Evolutionary conservation across 2,329 filamentous ascomycete species (phyloP).

Genomic region (Microsporum canis): DNA sequence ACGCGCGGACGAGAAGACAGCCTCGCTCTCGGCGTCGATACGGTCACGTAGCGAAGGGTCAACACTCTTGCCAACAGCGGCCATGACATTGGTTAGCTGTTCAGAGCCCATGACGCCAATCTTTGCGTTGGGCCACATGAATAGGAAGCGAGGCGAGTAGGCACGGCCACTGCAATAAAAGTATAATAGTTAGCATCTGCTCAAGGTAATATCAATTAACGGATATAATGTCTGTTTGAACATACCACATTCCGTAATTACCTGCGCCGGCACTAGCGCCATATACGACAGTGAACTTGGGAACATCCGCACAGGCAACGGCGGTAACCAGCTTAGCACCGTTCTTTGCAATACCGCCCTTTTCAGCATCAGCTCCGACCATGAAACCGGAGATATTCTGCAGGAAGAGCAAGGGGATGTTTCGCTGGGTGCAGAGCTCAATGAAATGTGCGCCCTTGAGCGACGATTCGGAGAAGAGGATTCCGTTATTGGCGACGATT

Average conservation of each 20-base stretch:
- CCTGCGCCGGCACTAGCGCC: conserved; percentile 86
- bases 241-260: conserved; percentile 91
- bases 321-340: conserved; percentile 94
- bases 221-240: conserved; percentile 11
- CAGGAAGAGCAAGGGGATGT: conserved; percentile 81
- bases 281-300: conserved; percentile 95
- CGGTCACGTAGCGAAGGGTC: conserved; percentile 70
- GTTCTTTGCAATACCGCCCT: conserved; percentile 93
- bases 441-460: conserved; percentile 96
- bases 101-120: conserved; percentile 94
- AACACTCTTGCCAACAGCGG: conserved; percentile 72
- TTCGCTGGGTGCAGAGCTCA: conserved; percentile 80
- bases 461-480: conserved; percentile 78
- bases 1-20: conserved; percentile 74
- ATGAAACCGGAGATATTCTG: conserved; percentile 98
- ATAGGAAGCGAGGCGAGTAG: conserved; percentile 81
- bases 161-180: conserved; percentile 56
- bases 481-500: conserved; percentile 92
- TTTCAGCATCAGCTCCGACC: conserved; percentile 86
- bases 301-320: conserved; percentile 84
- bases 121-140: conserved; percentile 97
- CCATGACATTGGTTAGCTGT: conserved; percentile 87
- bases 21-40: conserved; percentile 84
- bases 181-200: conserved; percentile 1
- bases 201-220: too few species aligned